A percentile compares a stretch with the other conserved stretches of the same genome.
phyloP scores from a whole-genome alignment of 2,329 filamentous ascomycete genomes.

The Diaporthe sp. region DNA sequence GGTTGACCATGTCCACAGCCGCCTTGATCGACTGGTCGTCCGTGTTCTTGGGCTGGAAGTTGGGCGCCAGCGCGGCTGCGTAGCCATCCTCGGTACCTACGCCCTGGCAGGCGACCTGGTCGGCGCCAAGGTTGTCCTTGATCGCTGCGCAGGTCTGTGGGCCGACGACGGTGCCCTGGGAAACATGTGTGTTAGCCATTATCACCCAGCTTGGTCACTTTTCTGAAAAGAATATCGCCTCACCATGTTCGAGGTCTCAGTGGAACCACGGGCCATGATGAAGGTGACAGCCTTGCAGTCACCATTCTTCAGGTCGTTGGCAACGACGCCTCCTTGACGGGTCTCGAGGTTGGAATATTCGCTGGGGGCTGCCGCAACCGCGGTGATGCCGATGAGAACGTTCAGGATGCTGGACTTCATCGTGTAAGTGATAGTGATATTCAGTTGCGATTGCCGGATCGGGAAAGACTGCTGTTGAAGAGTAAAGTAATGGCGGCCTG shows the following conservation, averaged over 20 bases:
- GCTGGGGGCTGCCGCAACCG: constrained; percentile 30
- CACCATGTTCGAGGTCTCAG: constrained; percentile 48
- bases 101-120: constrained; percentile 46
- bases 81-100: constrained; percentile 44
- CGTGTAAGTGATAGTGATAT: not conserved
- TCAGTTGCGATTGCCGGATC: not conserved
- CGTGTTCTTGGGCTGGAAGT: constrained; percentile 44
- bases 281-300: constrained; percentile 45
- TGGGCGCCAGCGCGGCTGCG: constrained; percentile 42
- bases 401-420: constrained; percentile 32
- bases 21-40: constrained; percentile 42
- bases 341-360: constrained; percentile 26
- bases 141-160: constrained; percentile 43
- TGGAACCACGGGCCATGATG: constrained; percentile 49
- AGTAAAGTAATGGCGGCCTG: not conserved
- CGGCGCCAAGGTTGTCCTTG: constrained; percentile 40
- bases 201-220: not conserved
- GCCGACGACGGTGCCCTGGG: constrained; percentile 44
- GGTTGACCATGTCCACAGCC: constrained; percentile 43
- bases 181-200: not conserved
- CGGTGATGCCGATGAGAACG: constrained; percentile 25
- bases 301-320: constrained; percentile 36
- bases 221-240: not conserved
- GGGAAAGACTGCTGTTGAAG: not conserved
- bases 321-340: constrained; percentile 17